Evolutionary conservation across 2,329 filamentous ascomycete genomes (phyloP).

Genomic region (Myriosclerotinia duriaeana): DNA sequence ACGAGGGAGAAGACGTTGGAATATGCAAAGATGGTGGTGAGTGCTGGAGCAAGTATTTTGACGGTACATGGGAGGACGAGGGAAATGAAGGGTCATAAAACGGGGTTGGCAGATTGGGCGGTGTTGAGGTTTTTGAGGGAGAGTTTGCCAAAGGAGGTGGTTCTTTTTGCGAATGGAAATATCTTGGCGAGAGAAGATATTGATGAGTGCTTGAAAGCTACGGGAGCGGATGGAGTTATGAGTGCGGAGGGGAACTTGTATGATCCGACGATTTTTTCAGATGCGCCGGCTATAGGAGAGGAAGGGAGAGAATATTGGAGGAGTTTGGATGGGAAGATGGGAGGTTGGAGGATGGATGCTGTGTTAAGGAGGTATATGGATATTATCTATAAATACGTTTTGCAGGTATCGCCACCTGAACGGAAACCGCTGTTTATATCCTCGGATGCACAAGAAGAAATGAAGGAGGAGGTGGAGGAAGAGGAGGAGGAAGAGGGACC

Average conservation of each 20-base stretch:
- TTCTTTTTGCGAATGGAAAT: slow-evolving; percentile 96
- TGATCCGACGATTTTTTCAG: slow-evolving; percentile 82
- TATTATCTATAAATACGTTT: slow-evolving; percentile 77
- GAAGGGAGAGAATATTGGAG: slow-evolving; percentile 85
- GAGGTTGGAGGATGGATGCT: slow-evolving; percentile 86
- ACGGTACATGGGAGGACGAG: slow-evolving; percentile 86
- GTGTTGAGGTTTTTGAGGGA: slow-evolving; percentile 80
- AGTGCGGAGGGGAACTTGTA: slow-evolving; percentile 93
- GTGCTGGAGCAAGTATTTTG: slow-evolving; percentile 86
- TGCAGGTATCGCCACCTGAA: slow-evolving; percentile 63
- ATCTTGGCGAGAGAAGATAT: slow-evolving; percentile 80
- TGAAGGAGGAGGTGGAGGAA: slow-evolving; percentile 47
- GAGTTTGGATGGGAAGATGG: slow-evolving; percentile 66
- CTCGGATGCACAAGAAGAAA: slow-evolving; percentile 43
- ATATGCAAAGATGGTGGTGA: slow-evolving; percentile 84
- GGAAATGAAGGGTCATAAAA: slow-evolving; percentile 95
- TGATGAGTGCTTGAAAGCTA: slow-evolving; percentile 72
- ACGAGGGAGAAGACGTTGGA: slow-evolving; percentile 81
- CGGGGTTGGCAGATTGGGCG: slow-evolving; percentile 89
- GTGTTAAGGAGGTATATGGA: slow-evolving; percentile 86
- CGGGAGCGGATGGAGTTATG: slow-evolving; percentile 92
- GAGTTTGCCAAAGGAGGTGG: slow-evolving; percentile 78
- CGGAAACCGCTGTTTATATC: slow-evolving; percentile 74
- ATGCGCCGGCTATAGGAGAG: slow-evolving; percentile 60
- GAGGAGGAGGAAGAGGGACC: slow-evolving; percentile 35